These are phyloP conservation scores for Shiraia sp. DNA, from an alignment of 2,329 filamentous ascomycete species.

Conservation along the genomic window DNA sequence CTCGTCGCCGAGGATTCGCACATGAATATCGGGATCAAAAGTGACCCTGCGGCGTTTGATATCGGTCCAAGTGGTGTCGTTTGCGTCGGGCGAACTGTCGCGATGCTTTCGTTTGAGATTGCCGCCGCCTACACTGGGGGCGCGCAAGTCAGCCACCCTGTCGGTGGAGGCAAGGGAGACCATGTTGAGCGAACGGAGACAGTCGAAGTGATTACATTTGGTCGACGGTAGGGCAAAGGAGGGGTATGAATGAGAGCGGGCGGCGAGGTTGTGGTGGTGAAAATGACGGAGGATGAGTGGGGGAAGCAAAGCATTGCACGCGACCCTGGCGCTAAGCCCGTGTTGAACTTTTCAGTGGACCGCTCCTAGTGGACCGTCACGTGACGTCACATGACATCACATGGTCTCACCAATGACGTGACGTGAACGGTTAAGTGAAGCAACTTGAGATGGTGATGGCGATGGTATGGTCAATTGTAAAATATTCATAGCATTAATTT, in stretches of 20 bases:
- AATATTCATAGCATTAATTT: too few relatives aligned
- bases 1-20: conserved; percentile 49
- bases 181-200: conserved; percentile 29
- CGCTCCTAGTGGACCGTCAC: background rate
- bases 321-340: background rate
- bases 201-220: conserved; percentile 33
- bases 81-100: conserved; percentile 34
- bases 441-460: too few relatives aligned
- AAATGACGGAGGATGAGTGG: conserved; percentile 2
- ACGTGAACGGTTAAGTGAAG: too few relatives aligned
- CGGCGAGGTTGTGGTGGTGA: conserved; percentile 4
- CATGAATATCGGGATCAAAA: conserved; percentile 54
- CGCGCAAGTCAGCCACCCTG: conserved; percentile 29
- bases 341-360: conserved; percentile 3
- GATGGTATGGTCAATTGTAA: too few relatives aligned
- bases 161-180: conserved; percentile 44
- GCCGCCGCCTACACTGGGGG: conserved; percentile 32
- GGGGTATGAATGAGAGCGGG: background rate
- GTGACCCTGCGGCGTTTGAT: conserved; percentile 53
- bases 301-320: conserved; percentile 1
- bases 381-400: background rate
- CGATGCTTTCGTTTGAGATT: conserved; percentile 45
- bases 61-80: conserved; percentile 38
- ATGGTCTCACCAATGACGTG: too few relatives aligned
- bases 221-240: too few relatives aligned